Conservation (phyloP, 768 basidiomycete genomes). For the Kwoniella mangroviensis region DNA sequence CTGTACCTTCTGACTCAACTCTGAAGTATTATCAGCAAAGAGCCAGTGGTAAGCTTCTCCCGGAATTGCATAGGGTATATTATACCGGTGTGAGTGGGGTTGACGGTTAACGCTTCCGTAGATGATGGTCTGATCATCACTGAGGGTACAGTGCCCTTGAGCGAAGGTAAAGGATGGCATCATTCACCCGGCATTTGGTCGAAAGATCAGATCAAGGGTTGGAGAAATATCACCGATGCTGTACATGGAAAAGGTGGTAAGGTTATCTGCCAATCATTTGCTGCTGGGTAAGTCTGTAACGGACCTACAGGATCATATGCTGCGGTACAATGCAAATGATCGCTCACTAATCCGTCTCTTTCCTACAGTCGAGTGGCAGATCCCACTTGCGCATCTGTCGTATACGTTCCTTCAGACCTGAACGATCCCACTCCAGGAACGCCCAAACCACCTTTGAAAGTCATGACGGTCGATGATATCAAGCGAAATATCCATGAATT, state of each 20-base stretch:
- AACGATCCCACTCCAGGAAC: slow-evolving; percentile 5
- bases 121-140: slow-evolving; percentile 38
- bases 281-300: slow-evolving; percentile 58
- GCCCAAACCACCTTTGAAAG: neutral
- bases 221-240: slow-evolving; percentile 66
- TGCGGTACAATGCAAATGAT: neutral
- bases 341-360: too few relatives aligned
- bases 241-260: slow-evolving; percentile 64
- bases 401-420: neutral
- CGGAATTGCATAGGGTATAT: neutral
- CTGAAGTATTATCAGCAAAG: slow-evolving; percentile 50
- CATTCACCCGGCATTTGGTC: slow-evolving; percentile 2
- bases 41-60: slow-evolving; percentile 28
- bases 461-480: slow-evolving; percentile 60
- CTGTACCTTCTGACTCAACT: slow-evolving; percentile 29
- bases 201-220: slow-evolving; percentile 64
- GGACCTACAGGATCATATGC: neutral
- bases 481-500: slow-evolving; percentile 60
- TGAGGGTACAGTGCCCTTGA: slow-evolving; percentile 27
- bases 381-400: neutral
- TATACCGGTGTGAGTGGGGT: too few relatives aligned
- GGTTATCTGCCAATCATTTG: slow-evolving; percentile 67
- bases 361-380: slow-evolving; percentile 9
- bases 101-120: neutral
- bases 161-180: slow-evolving; percentile 22